A percentile compares a stretch with the other conserved stretches of the same genome.
Evolutionary conservation across 371 early-diverging fungal species (phyloP).

Genomic region (Syncephalis plumigaleata): DNA sequence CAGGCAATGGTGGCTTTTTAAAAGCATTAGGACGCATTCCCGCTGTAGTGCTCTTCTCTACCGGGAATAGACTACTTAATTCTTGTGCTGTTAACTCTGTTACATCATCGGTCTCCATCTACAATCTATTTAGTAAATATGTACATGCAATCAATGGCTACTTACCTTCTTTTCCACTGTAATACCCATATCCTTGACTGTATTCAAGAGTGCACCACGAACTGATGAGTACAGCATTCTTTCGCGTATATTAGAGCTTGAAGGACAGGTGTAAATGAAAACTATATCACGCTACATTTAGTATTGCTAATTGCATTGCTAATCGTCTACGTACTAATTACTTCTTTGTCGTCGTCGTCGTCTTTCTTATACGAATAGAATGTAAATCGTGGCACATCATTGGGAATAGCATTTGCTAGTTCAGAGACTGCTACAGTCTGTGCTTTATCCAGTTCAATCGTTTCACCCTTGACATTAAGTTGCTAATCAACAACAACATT

Average conservation of each 20-base stretch:
- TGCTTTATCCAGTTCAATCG: constrained; percentile 26
- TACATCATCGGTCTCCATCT: too few species aligned
- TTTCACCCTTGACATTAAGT: constrained; percentile 26
- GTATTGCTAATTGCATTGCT: too few species aligned
- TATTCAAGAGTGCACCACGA: constrained; percentile 33
- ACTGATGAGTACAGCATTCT: constrained; percentile 78
- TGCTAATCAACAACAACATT: neutral
- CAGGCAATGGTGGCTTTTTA: too few species aligned
- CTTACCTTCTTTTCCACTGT: constrained; percentile 42
- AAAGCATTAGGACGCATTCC: too few species aligned
- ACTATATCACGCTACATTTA: too few species aligned
- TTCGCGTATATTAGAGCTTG: constrained; percentile 55
- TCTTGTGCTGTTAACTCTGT: too few species aligned
- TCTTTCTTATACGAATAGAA: constrained; percentile 34
- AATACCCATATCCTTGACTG: constrained; percentile 26
- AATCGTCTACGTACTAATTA: neutral
- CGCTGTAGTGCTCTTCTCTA: too few species aligned
- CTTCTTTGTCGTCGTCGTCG: constrained; percentile 13
- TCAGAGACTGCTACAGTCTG: constrained; percentile 19
- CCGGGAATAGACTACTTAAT: too few species aligned
- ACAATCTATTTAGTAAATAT: too few species aligned
- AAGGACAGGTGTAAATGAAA: constrained; percentile 70
- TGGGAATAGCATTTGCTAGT: constrained; percentile 21
- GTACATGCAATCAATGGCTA: too few species aligned
- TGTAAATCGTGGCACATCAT: constrained; percentile 43